Evolutionary conservation across 345 rosid genomes (phyloP).

Genomic region (Camelina hispida): DNA sequence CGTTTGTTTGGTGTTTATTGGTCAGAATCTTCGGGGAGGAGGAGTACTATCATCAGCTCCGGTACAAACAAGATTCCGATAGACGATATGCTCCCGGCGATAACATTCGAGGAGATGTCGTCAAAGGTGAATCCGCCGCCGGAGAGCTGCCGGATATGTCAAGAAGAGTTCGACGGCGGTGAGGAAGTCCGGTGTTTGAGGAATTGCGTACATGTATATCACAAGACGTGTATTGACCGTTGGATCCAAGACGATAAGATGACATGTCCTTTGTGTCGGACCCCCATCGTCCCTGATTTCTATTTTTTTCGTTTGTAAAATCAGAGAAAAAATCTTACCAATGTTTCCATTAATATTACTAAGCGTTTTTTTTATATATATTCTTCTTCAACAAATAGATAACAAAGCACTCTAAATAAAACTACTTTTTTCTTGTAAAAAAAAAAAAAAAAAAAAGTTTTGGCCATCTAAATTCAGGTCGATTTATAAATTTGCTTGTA

Average conservation of each 20-base stretch:
- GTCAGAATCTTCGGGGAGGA: background rate
- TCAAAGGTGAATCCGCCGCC: constrained; percentile 38
- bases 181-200: constrained; percentile 77
- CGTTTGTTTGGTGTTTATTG: constrained; percentile 17
- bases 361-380: background rate
- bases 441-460: too few species aligned
- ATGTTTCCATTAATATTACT: background rate
- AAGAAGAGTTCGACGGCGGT: constrained; percentile 67
- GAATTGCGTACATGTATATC: constrained; percentile 81
- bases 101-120: constrained; percentile 46
- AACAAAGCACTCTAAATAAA: background rate
- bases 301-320: constrained; percentile 35
- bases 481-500: too few species aligned
- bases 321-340: background rate
- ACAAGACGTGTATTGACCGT: constrained; percentile 79
- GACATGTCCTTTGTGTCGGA: constrained; percentile 91
- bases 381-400: background rate
- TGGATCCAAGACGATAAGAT: constrained; percentile 80
- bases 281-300: constrained; percentile 67
- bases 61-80: constrained; percentile 37
- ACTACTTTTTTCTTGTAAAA: too few species aligned
- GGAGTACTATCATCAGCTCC: background rate
- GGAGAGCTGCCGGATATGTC: constrained; percentile 79
- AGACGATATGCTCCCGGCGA: constrained; percentile 68
- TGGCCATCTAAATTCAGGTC: too few species aligned